Evolutionary conservation across 1,139 yeast genomes (phyloP).

Genomic region (Candida sanyaensis): DNA sequence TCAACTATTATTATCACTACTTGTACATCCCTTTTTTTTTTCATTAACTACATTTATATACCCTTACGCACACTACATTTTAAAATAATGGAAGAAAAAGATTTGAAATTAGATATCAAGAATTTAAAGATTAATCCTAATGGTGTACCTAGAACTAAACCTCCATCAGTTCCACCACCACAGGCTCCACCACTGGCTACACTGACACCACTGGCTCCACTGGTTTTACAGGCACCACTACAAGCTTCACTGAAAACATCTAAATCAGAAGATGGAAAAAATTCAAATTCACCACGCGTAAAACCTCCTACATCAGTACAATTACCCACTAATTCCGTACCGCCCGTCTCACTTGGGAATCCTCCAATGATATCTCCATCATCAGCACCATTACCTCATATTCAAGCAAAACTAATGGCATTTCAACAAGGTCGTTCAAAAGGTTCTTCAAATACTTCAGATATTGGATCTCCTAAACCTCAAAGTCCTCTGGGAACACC

Average conservation of each 20-base stretch:
- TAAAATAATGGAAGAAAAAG: constrained; percentile 4
- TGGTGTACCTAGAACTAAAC: constrained; percentile 1
- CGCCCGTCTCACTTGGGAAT: not conserved
- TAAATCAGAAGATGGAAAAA: not conserved
- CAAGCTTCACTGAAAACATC: not conserved
- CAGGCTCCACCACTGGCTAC: too few species aligned
- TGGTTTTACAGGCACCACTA: not conserved
- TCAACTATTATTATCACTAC: not conserved
- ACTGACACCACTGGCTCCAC: too few species aligned
- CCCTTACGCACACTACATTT: not conserved
- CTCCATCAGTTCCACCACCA: constrained; percentile 6
- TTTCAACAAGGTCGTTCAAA: constrained; percentile 67
- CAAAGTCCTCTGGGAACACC: constrained; percentile 23
- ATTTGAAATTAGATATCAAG: constrained; percentile 3
- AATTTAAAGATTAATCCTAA: constrained; percentile 2
- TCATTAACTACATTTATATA: not conserved
- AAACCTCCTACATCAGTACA: constrained; percentile 1
- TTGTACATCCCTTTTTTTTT: not conserved
- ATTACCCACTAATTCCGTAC: not conserved
- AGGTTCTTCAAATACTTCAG: constrained; percentile 7
- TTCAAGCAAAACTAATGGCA: constrained; percentile 75
- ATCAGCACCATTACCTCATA: constrained; percentile 21
- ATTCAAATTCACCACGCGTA: not conserved
- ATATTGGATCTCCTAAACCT: constrained; percentile 1
- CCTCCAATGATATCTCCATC: constrained; percentile 2